A percentile compares a stretch with the other conserved stretches of the same genome.
phyloP scores from a whole-genome alignment of 306 rosid genomes.

The Inga laurina region DNA sequence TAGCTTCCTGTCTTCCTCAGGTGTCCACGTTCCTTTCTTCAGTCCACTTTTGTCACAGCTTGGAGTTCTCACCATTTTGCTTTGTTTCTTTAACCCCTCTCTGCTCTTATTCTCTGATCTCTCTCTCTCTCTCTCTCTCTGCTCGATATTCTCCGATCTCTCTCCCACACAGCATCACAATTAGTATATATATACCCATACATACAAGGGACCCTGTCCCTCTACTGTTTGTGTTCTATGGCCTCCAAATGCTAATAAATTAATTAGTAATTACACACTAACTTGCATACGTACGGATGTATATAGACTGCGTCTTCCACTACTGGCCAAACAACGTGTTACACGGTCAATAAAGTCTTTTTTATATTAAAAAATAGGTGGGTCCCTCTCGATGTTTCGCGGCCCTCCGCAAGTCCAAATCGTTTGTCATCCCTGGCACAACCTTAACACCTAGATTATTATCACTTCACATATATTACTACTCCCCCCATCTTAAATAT shows the following conservation, averaged over 20 bases:
- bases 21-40: constrained; percentile 71
- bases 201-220: background rate
- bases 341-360: constrained; percentile 6
- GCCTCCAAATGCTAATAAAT: too few relatives aligned
- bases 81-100: background rate
- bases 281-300: background rate
- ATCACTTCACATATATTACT: background rate
- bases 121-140: background rate
- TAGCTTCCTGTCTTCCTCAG: constrained; percentile 64
- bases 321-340: constrained; percentile 8
- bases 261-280: too few relatives aligned
- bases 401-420: background rate
- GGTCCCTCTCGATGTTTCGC: background rate
- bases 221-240: background rate
- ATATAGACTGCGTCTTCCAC: background rate
- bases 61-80: constrained; percentile 67
- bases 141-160: background rate
- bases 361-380: background rate
- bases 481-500: too few relatives aligned
- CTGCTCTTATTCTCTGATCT: background rate
- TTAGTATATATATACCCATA: too few relatives aligned
- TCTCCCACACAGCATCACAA: background rate
- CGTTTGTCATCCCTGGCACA: background rate
- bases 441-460: background rate
- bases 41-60: constrained; percentile 49